Percentiles rank a stretch among this genome's conserved stretches.
Evolutionary conservation across 2,329 filamentous ascomycete species (phyloP).

Genomic region (Xylaria polymorpha): DNA sequence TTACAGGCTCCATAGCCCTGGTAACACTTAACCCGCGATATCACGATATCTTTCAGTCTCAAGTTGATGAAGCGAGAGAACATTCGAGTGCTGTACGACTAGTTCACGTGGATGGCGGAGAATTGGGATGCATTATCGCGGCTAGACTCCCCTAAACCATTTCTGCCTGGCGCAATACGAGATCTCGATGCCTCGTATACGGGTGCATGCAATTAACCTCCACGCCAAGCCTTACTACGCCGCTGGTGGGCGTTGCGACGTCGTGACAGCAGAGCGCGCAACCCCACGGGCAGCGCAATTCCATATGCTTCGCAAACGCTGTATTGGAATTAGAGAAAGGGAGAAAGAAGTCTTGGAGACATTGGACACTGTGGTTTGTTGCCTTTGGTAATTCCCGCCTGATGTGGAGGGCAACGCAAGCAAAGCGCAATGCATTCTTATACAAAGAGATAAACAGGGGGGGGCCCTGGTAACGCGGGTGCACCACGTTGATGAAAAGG

Average conservation of each 20-base stretch:
- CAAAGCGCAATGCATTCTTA: constrained; percentile 17
- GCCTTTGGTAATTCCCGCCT: not conserved
- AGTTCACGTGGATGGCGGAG: constrained; percentile 22
- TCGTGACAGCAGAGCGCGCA: constrained; percentile 4
- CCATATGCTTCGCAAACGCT: not conserved
- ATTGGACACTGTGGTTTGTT: not conserved
- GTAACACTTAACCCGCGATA: constrained; percentile 15
- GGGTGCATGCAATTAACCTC: constrained; percentile 35
- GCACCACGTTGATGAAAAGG: constrained; percentile 34
- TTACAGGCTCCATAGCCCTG: not conserved
- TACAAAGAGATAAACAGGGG: constrained; percentile 11
- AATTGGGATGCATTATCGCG: constrained; percentile 15
- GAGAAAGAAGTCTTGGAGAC: not conserved
- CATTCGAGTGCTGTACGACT: constrained; percentile 6
- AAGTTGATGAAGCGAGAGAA: constrained; percentile 5
- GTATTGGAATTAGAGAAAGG: not conserved
- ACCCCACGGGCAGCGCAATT: not conserved
- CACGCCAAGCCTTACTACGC: constrained; percentile 34
- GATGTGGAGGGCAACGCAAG: constrained; percentile 12
- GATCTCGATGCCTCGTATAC: constrained; percentile 33
- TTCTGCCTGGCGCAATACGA: constrained; percentile 35
- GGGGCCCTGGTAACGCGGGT: constrained; percentile 22
- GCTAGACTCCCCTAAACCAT: constrained; percentile 3
- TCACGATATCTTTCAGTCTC: constrained; percentile 17
- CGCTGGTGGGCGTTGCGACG: constrained; percentile 18